Evolutionary conservation across 2,329 filamentous ascomycete species (phyloP).

Genomic region (Hortaea werneckii): DNA sequence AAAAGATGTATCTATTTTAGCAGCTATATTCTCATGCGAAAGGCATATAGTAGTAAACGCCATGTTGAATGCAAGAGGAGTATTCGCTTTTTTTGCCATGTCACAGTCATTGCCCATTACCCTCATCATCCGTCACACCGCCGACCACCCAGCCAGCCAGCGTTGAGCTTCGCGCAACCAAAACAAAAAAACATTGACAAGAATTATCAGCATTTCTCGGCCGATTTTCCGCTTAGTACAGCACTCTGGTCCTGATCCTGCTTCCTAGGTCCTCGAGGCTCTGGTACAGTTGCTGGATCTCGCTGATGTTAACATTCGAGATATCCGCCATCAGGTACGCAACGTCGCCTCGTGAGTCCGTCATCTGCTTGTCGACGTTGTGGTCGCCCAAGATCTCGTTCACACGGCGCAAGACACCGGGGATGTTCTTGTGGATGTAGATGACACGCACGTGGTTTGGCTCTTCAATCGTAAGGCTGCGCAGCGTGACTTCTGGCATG

Average conservation of each 20-base stretch:
- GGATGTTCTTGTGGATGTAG: slow-evolving; percentile 94
- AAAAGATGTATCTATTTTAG: too few species aligned
- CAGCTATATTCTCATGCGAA: too few species aligned
- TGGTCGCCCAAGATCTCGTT: slow-evolving; percentile 91
- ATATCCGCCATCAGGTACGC: slow-evolving; percentile 98
- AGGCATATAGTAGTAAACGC: not conserved
- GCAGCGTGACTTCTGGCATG: slow-evolving; percentile 85
- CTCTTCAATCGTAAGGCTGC: slow-evolving; percentile 83
- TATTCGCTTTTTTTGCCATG: not conserved
- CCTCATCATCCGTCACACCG: not conserved
- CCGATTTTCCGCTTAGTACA: slow-evolving; percentile 27
- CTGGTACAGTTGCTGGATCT: slow-evolving; percentile 80
- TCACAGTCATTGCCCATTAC: not conserved
- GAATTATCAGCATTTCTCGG: not conserved
- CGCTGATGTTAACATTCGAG: slow-evolving; percentile 66
- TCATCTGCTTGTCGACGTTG: slow-evolving; percentile 99
- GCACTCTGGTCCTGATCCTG: slow-evolving; percentile 38
- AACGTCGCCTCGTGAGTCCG: slow-evolving; percentile 83
- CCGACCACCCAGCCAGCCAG: not conserved
- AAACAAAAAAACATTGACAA: too few species aligned
- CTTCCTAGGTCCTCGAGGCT: slow-evolving; percentile 61
- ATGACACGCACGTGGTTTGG: slow-evolving; percentile 84
- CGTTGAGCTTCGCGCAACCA: not conserved
- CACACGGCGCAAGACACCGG: slow-evolving; percentile 86
- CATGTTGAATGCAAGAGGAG: not conserved